Evolutionary conservation across 1,284 basidiomycete genomes (phyloP).

Genomic region (Lignosus rhinocerotis): DNA sequence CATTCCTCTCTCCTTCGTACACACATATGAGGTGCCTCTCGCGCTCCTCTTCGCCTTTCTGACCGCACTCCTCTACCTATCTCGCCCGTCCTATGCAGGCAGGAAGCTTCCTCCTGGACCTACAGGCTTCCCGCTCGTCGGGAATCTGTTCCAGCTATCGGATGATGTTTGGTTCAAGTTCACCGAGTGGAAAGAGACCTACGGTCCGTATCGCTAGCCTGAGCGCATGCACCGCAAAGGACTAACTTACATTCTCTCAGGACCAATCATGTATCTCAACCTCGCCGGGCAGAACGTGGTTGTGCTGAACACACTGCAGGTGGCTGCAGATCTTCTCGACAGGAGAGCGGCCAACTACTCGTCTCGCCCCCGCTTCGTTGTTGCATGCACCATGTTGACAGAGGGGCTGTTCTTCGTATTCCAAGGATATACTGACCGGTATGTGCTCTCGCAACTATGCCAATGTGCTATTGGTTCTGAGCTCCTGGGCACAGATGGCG

Average conservation of each 20-base stretch:
- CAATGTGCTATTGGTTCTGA: too few species aligned
- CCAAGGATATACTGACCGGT: background rate
- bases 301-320: slow-evolving; percentile 13
- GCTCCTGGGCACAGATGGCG: background rate
- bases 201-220: background rate
- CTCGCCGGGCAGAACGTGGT: slow-evolving; percentile 4
- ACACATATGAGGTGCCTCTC: background rate
- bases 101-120: slow-evolving; percentile 15
- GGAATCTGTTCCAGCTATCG: slow-evolving; percentile 20
- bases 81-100: background rate
- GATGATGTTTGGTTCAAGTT: slow-evolving; percentile 21
- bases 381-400: slow-evolving; percentile 39
- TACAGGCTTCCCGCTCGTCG: slow-evolving; percentile 17
- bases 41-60: background rate
- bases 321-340: slow-evolving; percentile 20
- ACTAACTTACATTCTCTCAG: slow-evolving; percentile 13
- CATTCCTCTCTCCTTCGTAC: background rate
- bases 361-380: slow-evolving; percentile 36
- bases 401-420: slow-evolving; percentile 10
- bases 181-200: slow-evolving; percentile 14
- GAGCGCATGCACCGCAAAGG: background rate
- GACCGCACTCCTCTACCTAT: background rate
- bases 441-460: background rate
- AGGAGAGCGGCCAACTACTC: slow-evolving; percentile 18
- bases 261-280: slow-evolving; percentile 28